Evolutionary conservation across 2,329 filamentous ascomycete genomes (phyloP), one percentile per base, ranked within the genome.

Genomic region (Fusarium bactridioides): DNA sequence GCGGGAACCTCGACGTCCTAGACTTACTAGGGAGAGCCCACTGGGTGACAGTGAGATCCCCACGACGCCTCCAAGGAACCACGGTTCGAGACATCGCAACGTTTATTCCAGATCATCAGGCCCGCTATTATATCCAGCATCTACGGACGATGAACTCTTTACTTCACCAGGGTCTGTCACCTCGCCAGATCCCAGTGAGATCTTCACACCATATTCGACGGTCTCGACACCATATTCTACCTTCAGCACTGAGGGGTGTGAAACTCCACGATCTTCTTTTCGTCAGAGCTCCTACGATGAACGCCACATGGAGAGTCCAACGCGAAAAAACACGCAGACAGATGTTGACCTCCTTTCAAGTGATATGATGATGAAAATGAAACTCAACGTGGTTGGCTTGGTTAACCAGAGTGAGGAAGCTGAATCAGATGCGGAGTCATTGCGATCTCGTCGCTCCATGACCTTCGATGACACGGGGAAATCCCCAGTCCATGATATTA

Each of bases 191-290:
- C n/a, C 41, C 18, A 57, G 45, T 35, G 61, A 73, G 15, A 6
- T 73, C 15, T 73, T 73, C 8, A 67, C 61, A 27, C 61, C 61
- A 4, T 7, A 35, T 9, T 67, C 48, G 19, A 10, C 37, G 43
- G 35, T 19, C 10, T 58, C 45, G 10, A 73, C 70, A 7, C 69
- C 65, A 27, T 25, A 25, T 19, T 70, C 69, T 41, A 16, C 61
- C 23, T 21, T 16, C 15, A 56, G 47, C 31, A 48, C 37, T 7
- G 13, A 19, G 12, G 44, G 29, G 16, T 48, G 51, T 8, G 29
- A 48, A 21, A 25, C 31, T 23, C 23, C 38, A 5, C 40, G 25
- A 9, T 35, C n/a, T 27, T 45, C 33, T 18, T 40, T 23, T 27
- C 37, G 41, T 2, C 11, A 41, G 3, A 25, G 10, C 18, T 54